Evolutionary conservation across 2,329 filamentous ascomycete species (phyloP), one percentile per base, ranked within the genome.

Genomic region (Xylariaceae sp.): DNA sequence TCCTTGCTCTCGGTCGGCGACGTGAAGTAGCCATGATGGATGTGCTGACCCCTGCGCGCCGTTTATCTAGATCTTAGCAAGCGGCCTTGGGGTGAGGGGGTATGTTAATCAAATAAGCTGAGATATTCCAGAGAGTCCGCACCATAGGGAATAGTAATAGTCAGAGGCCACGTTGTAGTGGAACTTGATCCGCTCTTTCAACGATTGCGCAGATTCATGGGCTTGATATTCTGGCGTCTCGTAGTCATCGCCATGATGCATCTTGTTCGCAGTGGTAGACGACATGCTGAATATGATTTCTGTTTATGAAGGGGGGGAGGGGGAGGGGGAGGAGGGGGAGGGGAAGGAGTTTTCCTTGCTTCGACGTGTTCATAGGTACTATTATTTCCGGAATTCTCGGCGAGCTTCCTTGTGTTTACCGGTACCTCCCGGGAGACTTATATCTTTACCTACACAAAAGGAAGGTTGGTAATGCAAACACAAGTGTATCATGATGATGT

Each of bases 131-230:
- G 45, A 45, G 19, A 8, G 30, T 39, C 62, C 63, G 43, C 73
- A 83, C 81, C 81, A 84, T 26, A 84, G 71, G 35, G 75, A 80
- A 58, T 83, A 74, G 61, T 85, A 84, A 65, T 84, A 83, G 62
- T 84, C 80, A 50, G 79, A 82, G 30, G 80, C 78, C 12, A 84
- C 73, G 58, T 84, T 80, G 60, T 85, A 84, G 64, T 84, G 81
- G 56, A 76, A 73, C 70, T 80, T 80, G 65, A 83, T 82, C 52
- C 80, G 73, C 56, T 78, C 78, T 65, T 83, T 83, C 58, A 83
- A 70, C 9, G 74, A 62, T 6, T 62, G 57, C 47, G 50, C 57
- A 7, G 66, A 66, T 19, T 51, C 65, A 44, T 68, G 65, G 1
- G 59, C 58, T 49, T 69, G 64, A 44, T 60, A 60, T 9, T 39